Percentiles rank a stretch among this genome's conserved stretches.
phyloP scores from a whole-genome alignment of 2,329 filamentous ascomycete genomes.

The Juglanconis oblonga region DNA sequence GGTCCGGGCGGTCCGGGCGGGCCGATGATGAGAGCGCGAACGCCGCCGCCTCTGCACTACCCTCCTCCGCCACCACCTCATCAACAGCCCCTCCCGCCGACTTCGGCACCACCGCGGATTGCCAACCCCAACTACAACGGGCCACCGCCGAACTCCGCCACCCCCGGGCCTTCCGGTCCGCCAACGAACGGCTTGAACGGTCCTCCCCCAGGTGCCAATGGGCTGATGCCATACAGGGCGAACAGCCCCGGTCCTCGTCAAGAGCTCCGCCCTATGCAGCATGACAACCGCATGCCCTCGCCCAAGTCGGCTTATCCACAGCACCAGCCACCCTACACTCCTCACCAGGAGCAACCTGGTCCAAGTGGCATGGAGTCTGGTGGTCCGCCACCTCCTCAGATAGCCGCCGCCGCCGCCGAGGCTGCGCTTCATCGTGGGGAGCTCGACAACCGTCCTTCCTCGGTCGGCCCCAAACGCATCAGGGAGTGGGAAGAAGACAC shows the following conservation, averaged over 20 bases:
- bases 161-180: conserved; percentile 33
- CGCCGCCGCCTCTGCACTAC: conserved; percentile 52
- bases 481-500: conserved; percentile 91
- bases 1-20: conserved; percentile 32
- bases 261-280: conserved; percentile 74
- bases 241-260: conserved; percentile 68
- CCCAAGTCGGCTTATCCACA: conserved; percentile 83
- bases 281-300: conserved; percentile 87
- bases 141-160: conserved; percentile 41
- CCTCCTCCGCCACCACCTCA: conserved; percentile 48
- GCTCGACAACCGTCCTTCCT: conserved; percentile 72
- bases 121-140: conserved; percentile 59
- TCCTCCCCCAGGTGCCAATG: conserved; percentile 44
- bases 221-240: conserved; percentile 70
- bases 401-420: conserved; percentile 58
- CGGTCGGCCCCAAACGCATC: conserved; percentile 76
- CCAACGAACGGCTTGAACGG: conserved; percentile 38
- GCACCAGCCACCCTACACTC: conserved; percentile 67
- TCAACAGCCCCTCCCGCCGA: conserved; percentile 36
- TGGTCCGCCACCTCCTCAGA: conserved; percentile 60
- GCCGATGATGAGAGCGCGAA: conserved; percentile 17
- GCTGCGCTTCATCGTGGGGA: conserved; percentile 37
- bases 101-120: conserved; percentile 46
- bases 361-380: conserved; percentile 69
- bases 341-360: conserved; percentile 64